A percentile compares a stretch with the other conserved stretches of the same genome.
Conservation (phyloP, 129 eudicot genomes). For the Arctium minus region DNA sequence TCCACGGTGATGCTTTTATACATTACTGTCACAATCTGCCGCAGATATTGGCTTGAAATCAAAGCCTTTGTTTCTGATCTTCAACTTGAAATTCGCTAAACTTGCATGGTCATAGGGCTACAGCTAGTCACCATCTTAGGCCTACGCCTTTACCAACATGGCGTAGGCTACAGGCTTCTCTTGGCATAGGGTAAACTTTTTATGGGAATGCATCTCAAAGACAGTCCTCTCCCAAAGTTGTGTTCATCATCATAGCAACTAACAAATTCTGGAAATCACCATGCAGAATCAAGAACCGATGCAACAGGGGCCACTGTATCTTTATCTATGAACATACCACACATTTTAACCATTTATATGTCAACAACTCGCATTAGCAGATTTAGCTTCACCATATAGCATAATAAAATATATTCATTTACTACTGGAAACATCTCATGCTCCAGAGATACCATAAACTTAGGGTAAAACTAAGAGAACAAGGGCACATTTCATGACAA, state of each 20-base stretch:
- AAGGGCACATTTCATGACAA: slow-evolving; percentile 2
- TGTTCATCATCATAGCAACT: neutral
- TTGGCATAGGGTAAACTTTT: neutral
- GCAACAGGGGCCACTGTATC: neutral
- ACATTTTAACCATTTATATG: slow-evolving; percentile 8
- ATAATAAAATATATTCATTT: neutral
- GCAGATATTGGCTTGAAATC: neutral
- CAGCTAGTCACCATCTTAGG: neutral
- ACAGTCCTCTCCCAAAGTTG: neutral
- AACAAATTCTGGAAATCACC: neutral
- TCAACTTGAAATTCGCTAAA: neutral
- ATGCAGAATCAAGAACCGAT: neutral
- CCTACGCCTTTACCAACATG: neutral
- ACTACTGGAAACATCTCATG: slow-evolving; percentile 1
- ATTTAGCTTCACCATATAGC: neutral
- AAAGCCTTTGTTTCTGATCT: neutral
- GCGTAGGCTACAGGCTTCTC: neutral
- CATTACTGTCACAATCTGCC: neutral
- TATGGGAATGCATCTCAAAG: neutral
- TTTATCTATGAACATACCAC: neutral
- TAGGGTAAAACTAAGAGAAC: neutral
- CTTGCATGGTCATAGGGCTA: neutral
- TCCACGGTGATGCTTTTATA: neutral
- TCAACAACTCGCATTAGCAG: slow-evolving; percentile 1
- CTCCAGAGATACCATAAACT: slow-evolving; percentile 1